Percentiles rank a stretch among this genome's conserved stretches.
These are phyloP conservation scores for Ricinus communis DNA, from an alignment of 345 rosid genomes.

Conservation along the genomic window DNA sequence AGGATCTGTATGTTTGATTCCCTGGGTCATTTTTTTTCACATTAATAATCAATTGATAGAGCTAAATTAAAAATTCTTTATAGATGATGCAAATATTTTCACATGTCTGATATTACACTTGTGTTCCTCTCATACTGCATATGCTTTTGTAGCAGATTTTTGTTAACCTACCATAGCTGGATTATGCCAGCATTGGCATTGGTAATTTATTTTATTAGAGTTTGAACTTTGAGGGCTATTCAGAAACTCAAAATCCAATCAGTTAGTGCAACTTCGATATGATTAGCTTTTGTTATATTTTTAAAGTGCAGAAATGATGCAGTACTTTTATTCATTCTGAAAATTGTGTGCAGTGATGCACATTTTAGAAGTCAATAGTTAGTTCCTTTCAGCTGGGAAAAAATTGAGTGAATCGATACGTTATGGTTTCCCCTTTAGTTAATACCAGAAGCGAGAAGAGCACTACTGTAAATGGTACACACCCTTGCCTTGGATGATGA, in stretches of 20 bases:
- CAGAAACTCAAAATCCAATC: background rate
- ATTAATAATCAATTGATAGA: background rate
- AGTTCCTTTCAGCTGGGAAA: background rate
- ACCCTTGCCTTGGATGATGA: background rate
- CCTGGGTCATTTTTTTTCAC: background rate
- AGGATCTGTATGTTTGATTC: background rate
- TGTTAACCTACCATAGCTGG: background rate
- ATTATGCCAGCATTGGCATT: background rate
- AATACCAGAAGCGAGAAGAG: background rate
- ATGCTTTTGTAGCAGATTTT: background rate
- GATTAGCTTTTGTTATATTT: background rate
- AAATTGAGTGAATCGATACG: background rate
- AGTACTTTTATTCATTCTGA: background rate
- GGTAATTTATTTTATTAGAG: background rate
- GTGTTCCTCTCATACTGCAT: background rate
- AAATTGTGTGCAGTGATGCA: background rate
- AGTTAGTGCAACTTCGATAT: background rate
- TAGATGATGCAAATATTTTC: background rate
- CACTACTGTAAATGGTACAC: background rate
- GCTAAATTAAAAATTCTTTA: background rate
- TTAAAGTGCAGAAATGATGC: background rate
- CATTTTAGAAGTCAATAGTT: background rate
- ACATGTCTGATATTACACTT: background rate
- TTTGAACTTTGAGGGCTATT: background rate
- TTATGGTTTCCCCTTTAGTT: background rate